These are phyloP conservation scores for Madurella fahalii DNA, from an alignment of 2,329 filamentous ascomycete genomes.

Conservation along the genomic window DNA sequence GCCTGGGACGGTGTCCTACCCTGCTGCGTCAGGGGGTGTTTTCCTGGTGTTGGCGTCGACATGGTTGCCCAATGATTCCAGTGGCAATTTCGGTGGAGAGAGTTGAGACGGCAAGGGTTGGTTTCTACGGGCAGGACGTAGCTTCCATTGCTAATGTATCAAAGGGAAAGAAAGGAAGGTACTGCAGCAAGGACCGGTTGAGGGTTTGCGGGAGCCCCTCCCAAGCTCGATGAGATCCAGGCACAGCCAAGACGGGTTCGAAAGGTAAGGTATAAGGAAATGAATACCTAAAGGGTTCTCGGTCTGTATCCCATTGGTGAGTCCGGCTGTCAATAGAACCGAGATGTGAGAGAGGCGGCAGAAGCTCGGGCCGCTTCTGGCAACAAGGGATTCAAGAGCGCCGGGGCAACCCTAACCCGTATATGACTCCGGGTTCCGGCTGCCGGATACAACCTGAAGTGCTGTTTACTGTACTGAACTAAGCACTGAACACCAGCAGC, in stretches of 20 bases:
- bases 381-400: not conserved
- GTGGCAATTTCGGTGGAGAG: not conserved
- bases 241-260: not conserved
- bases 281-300: not conserved
- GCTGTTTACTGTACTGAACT: too few relatives aligned
- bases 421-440: too few relatives aligned
- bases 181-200: not conserved
- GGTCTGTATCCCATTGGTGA: not conserved
- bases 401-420: not conserved
- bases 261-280: not conserved
- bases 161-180: not conserved
- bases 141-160: not conserved
- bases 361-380: not conserved
- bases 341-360: not conserved
- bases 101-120: not conserved
- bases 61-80: constrained; percentile 28
- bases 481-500: too few relatives aligned
- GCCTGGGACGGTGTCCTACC: constrained; percentile 48
- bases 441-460: too few relatives aligned
- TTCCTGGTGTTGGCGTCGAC: constrained; percentile 50
- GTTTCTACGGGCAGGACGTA: too few relatives aligned
- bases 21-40: constrained; percentile 47
- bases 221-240: not conserved
- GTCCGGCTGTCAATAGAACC: not conserved
- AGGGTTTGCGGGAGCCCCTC: not conserved